Evolutionary conservation across 352 stramenopile species (phyloP).

Genomic region (Pythium pyrilobum): DNA sequence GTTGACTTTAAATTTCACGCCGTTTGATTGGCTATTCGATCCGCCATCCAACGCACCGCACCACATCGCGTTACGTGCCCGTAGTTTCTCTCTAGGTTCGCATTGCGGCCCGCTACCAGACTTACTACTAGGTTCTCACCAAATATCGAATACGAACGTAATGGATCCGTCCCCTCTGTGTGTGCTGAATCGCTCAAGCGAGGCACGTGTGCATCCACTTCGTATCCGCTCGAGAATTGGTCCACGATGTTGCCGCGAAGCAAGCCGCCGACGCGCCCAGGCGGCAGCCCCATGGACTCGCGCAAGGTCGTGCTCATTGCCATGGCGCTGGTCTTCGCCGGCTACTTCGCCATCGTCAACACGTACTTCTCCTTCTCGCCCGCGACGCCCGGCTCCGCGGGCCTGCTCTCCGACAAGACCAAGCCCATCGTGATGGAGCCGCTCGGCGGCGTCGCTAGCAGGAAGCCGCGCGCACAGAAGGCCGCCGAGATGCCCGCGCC

Average conservation of each 20-base stretch:
- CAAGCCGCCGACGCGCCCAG: conserved; percentile 1
- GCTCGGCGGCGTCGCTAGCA: not conserved
- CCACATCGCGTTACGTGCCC: too few relatives aligned
- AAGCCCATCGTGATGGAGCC: not conserved
- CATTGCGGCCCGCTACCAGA: not conserved
- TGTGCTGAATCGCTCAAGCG: too few relatives aligned
- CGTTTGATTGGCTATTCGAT: conserved; percentile 11
- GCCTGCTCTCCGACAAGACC: not conserved
- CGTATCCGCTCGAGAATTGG: not conserved
- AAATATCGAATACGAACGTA: not conserved
- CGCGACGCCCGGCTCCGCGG: not conserved
- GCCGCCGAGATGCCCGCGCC: not conserved
- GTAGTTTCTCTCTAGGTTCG: conserved; percentile 3
- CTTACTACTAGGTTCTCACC: not conserved
- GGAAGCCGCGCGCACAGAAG: not conserved
- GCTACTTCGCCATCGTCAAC: conserved; percentile 65
- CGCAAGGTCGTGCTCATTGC: conserved; percentile 50
- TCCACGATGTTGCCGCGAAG: conserved; percentile 32
- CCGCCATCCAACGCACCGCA: too few relatives aligned
- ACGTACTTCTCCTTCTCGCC: conserved; percentile 48
- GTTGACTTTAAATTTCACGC: conserved; percentile 8
- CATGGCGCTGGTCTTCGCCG: conserved; percentile 51
- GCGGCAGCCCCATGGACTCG: conserved; percentile 24
- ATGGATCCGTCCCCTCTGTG: not conserved
- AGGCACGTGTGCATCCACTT: too few relatives aligned